Base-by-base conservation (phyloP, 1,139 yeast genomes). In the Pneumocystis oryctolagi region DNA sequence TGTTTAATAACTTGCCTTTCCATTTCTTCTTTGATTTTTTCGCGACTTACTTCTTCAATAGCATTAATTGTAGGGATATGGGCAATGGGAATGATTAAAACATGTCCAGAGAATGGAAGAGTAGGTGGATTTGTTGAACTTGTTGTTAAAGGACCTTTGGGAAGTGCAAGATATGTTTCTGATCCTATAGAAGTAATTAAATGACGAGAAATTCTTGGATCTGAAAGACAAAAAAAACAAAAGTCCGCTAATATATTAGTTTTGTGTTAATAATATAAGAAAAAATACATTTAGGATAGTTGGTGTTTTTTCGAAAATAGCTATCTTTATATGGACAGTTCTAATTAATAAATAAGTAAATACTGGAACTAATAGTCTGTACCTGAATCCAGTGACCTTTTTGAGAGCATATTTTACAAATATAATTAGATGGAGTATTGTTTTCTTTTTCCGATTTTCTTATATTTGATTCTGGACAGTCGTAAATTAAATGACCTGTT, bases 221-320 rank as follows among this genome's bases (percentile, higher is more conserved):
- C 88, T 1, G 94, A 83, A 31, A 89, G 78, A 71, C 97, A 90
- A 70, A 90, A 87, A 74, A 87, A 89, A 71, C 97, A 90, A 56
- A 77, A 74, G 18, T 61, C 62, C 14, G 64, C 63, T 62, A 42
- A 61, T 37, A 39, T 61, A 76, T 0, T 89, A 87, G 1, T 78
- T 70, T 1, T 79, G 1, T 71, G 73, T 66, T 75, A 74, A 65
- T 30, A 35, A 39, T 1, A 30, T 20, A 20, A 57, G 25, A 56
- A 34, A 57, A 57, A 57, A 9, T 57, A 57, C 59, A 65, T 71
- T 58, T 61, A 66, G 60, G 67, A 68, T 59, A 64, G 62, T 25
- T 65, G 67, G 18, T 57, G 9, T 25, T 37, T 58, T 53, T 20
- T 63, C 5, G 20, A 63, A 4, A 18, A 64, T 72, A n/a, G 65